phyloP scores from a whole-genome alignment of 2,329 filamentous ascomycete species.

The Ophiosphaerella narmari region DNA sequence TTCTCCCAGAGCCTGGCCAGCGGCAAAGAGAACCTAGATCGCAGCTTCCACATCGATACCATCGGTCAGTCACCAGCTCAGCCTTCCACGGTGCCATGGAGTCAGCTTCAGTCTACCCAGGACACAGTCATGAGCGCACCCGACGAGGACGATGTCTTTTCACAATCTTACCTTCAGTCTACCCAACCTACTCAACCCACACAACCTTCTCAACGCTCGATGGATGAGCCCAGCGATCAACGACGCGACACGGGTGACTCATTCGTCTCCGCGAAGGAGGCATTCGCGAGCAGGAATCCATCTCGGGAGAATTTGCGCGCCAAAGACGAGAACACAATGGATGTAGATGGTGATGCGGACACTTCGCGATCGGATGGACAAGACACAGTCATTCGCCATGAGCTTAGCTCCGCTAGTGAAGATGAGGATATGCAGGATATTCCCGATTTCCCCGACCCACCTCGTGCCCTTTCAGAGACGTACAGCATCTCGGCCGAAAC shows the following conservation, averaged over 20 bases:
- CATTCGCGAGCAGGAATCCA: slow-evolving; percentile 37
- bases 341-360: slow-evolving; percentile 38
- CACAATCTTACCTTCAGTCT: slow-evolving; percentile 36
- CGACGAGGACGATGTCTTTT: slow-evolving; percentile 37
- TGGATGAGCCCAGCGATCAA: slow-evolving; percentile 24
- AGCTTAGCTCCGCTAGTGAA: slow-evolving; percentile 18
- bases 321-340: slow-evolving; percentile 32
- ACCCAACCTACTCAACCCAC: slow-evolving; percentile 40
- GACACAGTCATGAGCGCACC: slow-evolving; percentile 34
- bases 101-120: slow-evolving; percentile 33
- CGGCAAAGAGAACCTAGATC: slow-evolving; percentile 35
- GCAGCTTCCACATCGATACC: slow-evolving; percentile 20
- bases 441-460: slow-evolving; percentile 25
- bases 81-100: slow-evolving; percentile 38
- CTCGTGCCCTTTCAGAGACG: slow-evolving; percentile 30
- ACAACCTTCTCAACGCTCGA: slow-evolving; percentile 33
- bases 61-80: slow-evolving; percentile 49
- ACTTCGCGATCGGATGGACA: slow-evolving; percentile 23
- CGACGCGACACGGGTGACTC: slow-evolving; percentile 49
- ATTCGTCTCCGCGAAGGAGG: slow-evolving; percentile 56
- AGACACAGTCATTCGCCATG: slow-evolving; percentile 33
- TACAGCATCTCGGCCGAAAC: slow-evolving; percentile 41
- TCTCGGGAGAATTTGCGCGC: slow-evolving; percentile 31
- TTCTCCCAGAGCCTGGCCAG: slow-evolving; percentile 31
- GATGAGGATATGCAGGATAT: slow-evolving; percentile 26